phyloP scores from a whole-genome alignment of 441 rosid genomes.

The Manihot esculenta region DNA sequence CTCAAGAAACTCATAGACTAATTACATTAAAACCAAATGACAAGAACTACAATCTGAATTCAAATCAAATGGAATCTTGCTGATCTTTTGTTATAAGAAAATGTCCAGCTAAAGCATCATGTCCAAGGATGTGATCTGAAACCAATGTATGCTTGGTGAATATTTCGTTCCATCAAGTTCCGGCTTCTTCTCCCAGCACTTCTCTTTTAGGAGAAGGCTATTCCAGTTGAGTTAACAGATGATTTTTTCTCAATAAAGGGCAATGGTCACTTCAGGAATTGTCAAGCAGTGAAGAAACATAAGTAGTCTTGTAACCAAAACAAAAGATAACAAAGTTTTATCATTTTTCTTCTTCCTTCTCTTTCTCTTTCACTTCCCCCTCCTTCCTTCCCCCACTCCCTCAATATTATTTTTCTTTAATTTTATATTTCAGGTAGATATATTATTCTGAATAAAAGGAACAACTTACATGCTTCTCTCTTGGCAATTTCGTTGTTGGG shows the following conservation, averaged over 20 bases:
- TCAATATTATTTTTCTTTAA: not conserved
- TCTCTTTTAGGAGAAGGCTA: not conserved
- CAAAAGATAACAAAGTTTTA: not conserved
- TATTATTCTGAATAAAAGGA: slow-evolving; percentile 1
- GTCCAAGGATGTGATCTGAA: not conserved
- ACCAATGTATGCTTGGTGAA: too few species aligned
- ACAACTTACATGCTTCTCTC: slow-evolving; percentile 82
- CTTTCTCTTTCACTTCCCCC: too few species aligned
- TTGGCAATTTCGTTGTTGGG: slow-evolving; percentile 70
- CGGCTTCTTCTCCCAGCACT: not conserved
- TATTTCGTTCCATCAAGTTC: too few species aligned
- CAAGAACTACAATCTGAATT: not conserved
- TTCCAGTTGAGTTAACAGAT: not conserved
- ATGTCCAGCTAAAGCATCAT: not conserved
- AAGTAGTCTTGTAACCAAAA: not conserved
- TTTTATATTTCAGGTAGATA: not conserved
- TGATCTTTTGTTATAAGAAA: not conserved
- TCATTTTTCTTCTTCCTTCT: not conserved
- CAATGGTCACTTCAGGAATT: too few species aligned
- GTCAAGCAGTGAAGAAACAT: not conserved
- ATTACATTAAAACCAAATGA: not conserved
- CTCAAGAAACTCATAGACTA: not conserved
- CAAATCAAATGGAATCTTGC: not conserved
- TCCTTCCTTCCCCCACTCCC: too few species aligned
- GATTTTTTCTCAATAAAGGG: too few species aligned